Conservation (phyloP, 2,329 filamentous ascomycete genomes). For the Botrytis squamosa region DNA sequence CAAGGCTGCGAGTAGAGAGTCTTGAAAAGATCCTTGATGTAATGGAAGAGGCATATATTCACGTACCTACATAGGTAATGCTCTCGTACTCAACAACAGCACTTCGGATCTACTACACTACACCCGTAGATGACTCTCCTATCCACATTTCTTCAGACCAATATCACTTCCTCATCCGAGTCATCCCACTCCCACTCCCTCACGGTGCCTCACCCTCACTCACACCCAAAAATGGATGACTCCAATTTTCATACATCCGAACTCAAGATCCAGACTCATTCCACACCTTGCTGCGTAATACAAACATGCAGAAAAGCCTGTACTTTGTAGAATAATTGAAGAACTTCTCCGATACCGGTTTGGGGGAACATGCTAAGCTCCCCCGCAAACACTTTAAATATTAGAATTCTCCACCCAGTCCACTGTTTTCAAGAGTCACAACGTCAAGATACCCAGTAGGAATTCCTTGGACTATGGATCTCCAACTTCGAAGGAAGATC, state of each 20-base stretch:
- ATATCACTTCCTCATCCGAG: background rate
- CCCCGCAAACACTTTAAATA: background rate
- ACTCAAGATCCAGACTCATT: background rate
- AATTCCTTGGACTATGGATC: background rate
- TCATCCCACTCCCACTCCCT: background rate
- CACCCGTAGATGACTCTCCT: background rate
- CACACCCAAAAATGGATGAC: background rate
- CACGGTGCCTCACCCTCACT: background rate
- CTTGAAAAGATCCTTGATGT: background rate
- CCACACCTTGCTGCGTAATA: background rate
- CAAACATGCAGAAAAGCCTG: background rate
- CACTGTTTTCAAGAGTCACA: background rate
- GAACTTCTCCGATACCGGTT: conserved; percentile 9
- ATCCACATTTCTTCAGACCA: background rate
- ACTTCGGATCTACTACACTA: background rate
- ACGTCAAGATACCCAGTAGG: background rate
- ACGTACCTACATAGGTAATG: background rate
- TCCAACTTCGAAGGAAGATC: background rate
- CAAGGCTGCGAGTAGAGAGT: background rate
- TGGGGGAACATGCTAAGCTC: background rate
- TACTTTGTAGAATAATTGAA: background rate
- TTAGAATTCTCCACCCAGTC: background rate
- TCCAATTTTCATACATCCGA: background rate
- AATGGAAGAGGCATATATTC: background rate
- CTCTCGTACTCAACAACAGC: background rate